A percentile compares a stretch with the other conserved stretches of the same genome.
Conservation (phyloP, 2,329 filamentous ascomycete genomes). For the Trichoderma polysporum region DNA sequence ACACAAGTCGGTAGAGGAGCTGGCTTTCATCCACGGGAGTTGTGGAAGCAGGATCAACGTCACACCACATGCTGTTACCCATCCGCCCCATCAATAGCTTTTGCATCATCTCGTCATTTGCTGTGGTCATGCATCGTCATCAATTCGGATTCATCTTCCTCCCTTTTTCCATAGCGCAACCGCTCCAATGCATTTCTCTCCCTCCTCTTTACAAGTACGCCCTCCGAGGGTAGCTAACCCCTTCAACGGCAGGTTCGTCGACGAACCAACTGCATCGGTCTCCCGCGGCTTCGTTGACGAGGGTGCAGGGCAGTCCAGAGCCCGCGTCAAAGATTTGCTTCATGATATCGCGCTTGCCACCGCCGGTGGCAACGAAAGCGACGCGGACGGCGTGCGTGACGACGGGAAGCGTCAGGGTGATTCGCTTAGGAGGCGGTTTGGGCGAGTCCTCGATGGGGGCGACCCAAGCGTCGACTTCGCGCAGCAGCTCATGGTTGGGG, state of each 20-base stretch:
- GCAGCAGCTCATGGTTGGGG: constrained; percentile 81
- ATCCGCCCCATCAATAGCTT: background rate
- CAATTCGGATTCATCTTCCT: background rate
- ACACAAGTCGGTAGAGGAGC: background rate
- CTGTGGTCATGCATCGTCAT: constrained; percentile 14
- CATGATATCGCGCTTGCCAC: constrained; percentile 85
- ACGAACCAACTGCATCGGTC: constrained; percentile 96
- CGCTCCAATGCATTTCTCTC: no score
- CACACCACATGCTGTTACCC: background rate
- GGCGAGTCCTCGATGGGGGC: constrained; percentile 89
- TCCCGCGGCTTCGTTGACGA: constrained; percentile 81
- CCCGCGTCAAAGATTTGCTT: constrained; percentile 86
- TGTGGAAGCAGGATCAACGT: background rate
- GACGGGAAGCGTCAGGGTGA: constrained; percentile 90
- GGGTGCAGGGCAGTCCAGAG: constrained; percentile 75
- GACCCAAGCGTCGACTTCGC: constrained; percentile 89
- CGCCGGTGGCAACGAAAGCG: constrained; percentile 89
- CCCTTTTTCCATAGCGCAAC: background rate
- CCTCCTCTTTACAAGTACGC: constrained; percentile 51
- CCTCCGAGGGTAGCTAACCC: constrained; percentile 76
- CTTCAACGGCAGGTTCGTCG: constrained; percentile 80
- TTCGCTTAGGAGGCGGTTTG: constrained; percentile 86
- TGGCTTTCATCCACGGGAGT: background rate
- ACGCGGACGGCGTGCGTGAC: constrained; percentile 83
- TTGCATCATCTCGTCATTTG: constrained; percentile 4